phyloP scores from a whole-genome alignment of 2,329 filamentous ascomycete species.

The Gliomastix tumulicola region DNA sequence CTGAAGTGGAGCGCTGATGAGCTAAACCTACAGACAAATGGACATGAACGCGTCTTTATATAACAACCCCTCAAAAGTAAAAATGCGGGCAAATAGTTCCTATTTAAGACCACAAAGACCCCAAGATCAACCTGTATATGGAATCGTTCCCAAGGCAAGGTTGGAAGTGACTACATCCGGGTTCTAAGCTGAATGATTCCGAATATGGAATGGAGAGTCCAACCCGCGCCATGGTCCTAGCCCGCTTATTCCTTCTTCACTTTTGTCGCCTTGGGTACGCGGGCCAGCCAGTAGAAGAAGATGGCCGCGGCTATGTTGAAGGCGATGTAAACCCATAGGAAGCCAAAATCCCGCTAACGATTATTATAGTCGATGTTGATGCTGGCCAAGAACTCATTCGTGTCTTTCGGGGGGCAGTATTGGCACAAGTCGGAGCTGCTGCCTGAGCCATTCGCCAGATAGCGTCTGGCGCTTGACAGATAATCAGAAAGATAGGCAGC shows the following conservation, averaged over 20 bases:
- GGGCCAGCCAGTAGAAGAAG: slow-evolving; percentile 50
- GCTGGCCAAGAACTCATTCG: slow-evolving; percentile 49
- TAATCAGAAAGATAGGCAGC: slow-evolving; percentile 44
- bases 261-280: slow-evolving; percentile 2
- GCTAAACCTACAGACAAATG: too few species aligned
- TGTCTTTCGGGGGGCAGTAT: slow-evolving; percentile 59
- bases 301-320: slow-evolving; percentile 58
- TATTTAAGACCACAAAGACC: too few species aligned
- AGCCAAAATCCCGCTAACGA: slow-evolving; percentile 61
- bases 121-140: too few species aligned
- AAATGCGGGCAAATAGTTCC: too few species aligned
- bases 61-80: too few species aligned
- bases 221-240: too few species aligned
- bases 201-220: too few species aligned
- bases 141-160: too few species aligned
- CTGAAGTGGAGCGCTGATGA: too few species aligned
- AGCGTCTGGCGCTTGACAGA: neutral
- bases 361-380: slow-evolving; percentile 42
- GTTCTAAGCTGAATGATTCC: too few species aligned
- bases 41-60: too few species aligned
- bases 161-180: too few species aligned
- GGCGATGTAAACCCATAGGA: slow-evolving; percentile 59
- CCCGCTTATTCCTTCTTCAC: neutral
- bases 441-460: neutral
- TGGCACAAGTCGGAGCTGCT: slow-evolving; percentile 35